Evolutionary conservation across 2,329 filamentous ascomycete genomes (phyloP).

Genomic region (Fusarium nisikadoi): DNA sequence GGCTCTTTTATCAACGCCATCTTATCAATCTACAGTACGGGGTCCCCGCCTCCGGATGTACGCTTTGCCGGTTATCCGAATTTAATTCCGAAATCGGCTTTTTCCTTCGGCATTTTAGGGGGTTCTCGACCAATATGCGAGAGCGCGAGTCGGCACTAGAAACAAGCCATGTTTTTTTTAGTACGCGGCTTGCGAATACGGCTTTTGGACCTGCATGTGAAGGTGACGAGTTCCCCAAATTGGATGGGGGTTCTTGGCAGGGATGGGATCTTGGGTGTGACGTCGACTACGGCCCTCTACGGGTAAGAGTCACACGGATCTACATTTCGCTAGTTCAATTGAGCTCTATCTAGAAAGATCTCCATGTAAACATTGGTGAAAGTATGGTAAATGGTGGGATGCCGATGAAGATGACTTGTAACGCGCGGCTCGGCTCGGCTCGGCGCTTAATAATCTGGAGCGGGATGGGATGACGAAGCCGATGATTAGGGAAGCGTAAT

Average conservation of each 20-base stretch:
- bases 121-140: neutral
- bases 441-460: neutral
- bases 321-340: neutral
- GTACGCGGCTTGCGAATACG: neutral
- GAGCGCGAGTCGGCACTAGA: neutral
- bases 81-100: conserved; percentile 19
- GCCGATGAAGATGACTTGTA: neutral
- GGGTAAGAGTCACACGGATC: neutral
- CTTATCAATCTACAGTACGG: conserved; percentile 26
- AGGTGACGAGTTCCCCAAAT: neutral
- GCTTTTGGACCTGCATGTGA: neutral
- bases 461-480: neutral
- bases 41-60: conserved; percentile 9
- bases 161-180: neutral
- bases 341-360: neutral
- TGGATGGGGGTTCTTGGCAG: neutral
- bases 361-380: neutral
- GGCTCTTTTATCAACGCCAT: conserved; percentile 2
- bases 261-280: neutral
- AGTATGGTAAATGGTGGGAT: neutral
- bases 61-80: conserved; percentile 27
- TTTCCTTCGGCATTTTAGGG: conserved; percentile 4
- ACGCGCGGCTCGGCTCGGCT: conserved; percentile 1
- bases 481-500: neutral
- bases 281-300: neutral